These are phyloP conservation scores for Chlamydomonas incerta DNA, from an alignment of 139 green algal species.

Conservation along the genomic window DNA sequence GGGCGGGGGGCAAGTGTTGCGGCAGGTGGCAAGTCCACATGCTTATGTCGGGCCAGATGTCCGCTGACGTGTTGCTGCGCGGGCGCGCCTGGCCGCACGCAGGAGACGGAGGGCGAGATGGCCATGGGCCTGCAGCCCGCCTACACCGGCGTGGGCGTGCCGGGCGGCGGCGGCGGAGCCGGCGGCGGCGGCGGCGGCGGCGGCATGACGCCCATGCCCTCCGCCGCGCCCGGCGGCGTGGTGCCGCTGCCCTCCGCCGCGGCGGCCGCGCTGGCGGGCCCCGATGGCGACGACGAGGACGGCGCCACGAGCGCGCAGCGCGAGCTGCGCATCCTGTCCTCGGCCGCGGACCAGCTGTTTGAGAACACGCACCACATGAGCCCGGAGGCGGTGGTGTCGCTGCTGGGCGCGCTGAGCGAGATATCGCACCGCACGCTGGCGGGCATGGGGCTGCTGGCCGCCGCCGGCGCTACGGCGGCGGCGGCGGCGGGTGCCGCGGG, in stretches of 20 bases:
- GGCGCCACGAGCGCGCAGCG: slow-evolving; percentile 17
- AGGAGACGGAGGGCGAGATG: slow-evolving; percentile 13
- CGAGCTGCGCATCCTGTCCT: slow-evolving; percentile 33
- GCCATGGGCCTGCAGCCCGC: background rate
- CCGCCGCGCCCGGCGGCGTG: background rate
- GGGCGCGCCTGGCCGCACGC: too few species aligned
- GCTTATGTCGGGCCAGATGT: too few species aligned
- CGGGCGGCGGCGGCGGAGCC: background rate
- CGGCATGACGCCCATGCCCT: background rate
- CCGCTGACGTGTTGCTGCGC: too few species aligned
- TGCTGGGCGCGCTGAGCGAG: slow-evolving; percentile 62
- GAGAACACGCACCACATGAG: slow-evolving; percentile 70
- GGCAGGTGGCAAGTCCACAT: too few species aligned
- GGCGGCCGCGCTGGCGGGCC: background rate
- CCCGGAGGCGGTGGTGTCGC: slow-evolving; percentile 70
- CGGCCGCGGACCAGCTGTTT: slow-evolving; percentile 77
- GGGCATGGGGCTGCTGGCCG: background rate
- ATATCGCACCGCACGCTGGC: slow-evolving; percentile 50
- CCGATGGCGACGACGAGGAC: slow-evolving; percentile 7
- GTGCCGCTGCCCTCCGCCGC: background rate
- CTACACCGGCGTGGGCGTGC: background rate
- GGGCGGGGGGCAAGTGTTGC: too few species aligned
- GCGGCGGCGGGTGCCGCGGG: background rate
- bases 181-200: background rate
- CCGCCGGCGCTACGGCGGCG: background rate